A percentile compares a stretch with the other conserved stretches of the same genome.
Evolutionary conservation across 1,284 basidiomycete genomes (phyloP).

Genomic region (Fomitopsis schrenkii): DNA sequence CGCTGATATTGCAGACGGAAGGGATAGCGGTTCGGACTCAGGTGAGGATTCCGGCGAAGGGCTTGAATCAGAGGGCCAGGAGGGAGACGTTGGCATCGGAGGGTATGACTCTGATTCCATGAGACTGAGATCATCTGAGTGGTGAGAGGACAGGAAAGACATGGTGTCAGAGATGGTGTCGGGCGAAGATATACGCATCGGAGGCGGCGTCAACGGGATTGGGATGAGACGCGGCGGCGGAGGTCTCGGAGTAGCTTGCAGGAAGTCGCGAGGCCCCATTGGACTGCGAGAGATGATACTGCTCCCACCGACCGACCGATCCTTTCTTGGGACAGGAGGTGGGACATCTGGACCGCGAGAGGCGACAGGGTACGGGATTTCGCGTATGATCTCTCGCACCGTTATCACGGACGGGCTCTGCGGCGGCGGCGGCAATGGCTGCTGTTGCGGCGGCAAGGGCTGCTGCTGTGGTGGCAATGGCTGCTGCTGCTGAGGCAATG

Average conservation of each 20-base stretch:
- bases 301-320: constrained; percentile 38
- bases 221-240: constrained; percentile 20
- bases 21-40: constrained; percentile 22
- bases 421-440: not conserved
- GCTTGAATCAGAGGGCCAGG: constrained; percentile 30
- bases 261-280: constrained; percentile 4
- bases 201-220: constrained; percentile 39
- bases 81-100: constrained; percentile 22
- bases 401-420: not conserved
- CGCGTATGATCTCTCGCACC: not conserved
- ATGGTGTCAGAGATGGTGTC: constrained; percentile 42
- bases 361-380: not conserved
- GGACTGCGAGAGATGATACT: constrained; percentile 24
- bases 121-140: constrained; percentile 63
- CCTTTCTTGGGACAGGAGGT: constrained; percentile 33
- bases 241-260: constrained; percentile 8
- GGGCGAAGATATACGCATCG: constrained; percentile 38
- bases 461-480: not conserved
- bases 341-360: constrained; percentile 23
- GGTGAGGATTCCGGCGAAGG: constrained; percentile 26
- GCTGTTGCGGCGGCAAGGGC: too few relatives aligned
- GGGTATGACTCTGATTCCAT: constrained; percentile 36
- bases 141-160: constrained; percentile 70
- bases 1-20: constrained; percentile 1
- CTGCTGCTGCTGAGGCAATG: too few relatives aligned